Conservation (phyloP, 345 rosid genomes). For the Eucalyptus marginata region DNA sequence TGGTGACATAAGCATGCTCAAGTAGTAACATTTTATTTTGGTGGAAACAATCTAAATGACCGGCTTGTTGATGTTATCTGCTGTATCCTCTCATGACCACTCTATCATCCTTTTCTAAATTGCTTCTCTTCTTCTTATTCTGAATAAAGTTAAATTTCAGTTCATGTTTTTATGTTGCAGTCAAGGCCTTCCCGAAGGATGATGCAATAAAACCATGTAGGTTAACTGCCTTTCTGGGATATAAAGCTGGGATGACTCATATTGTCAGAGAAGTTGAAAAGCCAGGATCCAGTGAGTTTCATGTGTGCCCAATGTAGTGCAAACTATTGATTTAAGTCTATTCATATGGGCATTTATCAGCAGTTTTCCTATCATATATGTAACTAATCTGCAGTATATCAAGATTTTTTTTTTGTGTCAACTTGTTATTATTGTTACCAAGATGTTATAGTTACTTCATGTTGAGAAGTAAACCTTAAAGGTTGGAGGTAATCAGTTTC, state of each 20-base stretch:
- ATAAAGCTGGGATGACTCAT: constrained; percentile 97
- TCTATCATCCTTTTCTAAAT: neutral
- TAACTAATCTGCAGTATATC: neutral
- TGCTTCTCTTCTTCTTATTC: neutral
- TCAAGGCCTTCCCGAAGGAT: constrained; percentile 92
- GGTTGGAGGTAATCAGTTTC: neutral
- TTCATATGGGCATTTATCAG: neutral
- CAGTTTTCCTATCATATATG: neutral
- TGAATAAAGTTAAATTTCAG: neutral
- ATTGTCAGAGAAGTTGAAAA: constrained; percentile 92
- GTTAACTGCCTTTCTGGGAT: constrained; percentile 75
- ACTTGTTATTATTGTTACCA: neutral
- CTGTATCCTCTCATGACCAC: neutral
- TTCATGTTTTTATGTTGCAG: constrained; percentile 13
- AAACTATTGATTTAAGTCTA: neutral
- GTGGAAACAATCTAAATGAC: neutral
- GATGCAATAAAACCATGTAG: constrained; percentile 66
- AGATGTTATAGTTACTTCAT: neutral
- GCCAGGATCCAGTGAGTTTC: constrained; percentile 72
- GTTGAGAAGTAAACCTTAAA: neutral
- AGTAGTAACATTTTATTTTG: neutral
- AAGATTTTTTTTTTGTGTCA: neutral
- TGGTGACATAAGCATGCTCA: neutral
- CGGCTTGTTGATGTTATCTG: neutral
- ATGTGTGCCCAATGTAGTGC: neutral